Conservation (phyloP, 495 filamentous ascomycete genomes). For the Saxophila tyrrhenica region DNA sequence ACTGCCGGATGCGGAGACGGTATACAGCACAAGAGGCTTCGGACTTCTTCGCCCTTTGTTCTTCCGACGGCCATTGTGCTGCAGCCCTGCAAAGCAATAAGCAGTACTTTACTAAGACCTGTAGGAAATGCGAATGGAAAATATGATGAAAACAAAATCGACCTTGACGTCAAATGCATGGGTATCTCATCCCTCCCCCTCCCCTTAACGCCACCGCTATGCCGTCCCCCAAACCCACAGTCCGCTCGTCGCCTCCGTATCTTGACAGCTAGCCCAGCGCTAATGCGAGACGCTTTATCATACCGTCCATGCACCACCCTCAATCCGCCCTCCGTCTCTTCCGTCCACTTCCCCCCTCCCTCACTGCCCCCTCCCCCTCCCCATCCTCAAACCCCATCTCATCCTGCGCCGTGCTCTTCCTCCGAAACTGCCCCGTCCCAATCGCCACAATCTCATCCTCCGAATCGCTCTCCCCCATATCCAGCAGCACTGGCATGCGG, state of each 20-base stretch:
- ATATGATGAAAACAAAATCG: too few relatives aligned
- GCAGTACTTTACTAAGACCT: too few relatives aligned
- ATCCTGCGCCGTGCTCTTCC: constrained; percentile 26
- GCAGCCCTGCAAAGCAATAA: too few relatives aligned
- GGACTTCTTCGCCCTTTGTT: too few relatives aligned
- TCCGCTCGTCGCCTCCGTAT: neutral
- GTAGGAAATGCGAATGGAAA: too few relatives aligned
- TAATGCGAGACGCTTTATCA: too few relatives aligned
- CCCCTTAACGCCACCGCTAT: neutral
- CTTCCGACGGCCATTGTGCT: too few relatives aligned
- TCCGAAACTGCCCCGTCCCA: constrained; percentile 69
- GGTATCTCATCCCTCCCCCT: neutral
- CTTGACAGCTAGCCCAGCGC: too few relatives aligned
- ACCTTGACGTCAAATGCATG: too few relatives aligned
- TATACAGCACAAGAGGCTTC: neutral
- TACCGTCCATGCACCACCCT: too few relatives aligned
- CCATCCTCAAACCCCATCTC: constrained; percentile 5
- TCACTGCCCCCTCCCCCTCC: constrained; percentile 3
- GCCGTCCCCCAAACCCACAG: neutral
- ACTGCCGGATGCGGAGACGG: neutral
- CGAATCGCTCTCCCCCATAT: constrained; percentile 62
- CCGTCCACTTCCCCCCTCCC: neutral
- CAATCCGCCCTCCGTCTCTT: neutral
- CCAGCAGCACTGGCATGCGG: constrained; percentile 75
- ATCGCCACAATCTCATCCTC: constrained; percentile 86